Conservation (phyloP, 164 flowering plant genomes). For the Umbellularia californica region DNA sequence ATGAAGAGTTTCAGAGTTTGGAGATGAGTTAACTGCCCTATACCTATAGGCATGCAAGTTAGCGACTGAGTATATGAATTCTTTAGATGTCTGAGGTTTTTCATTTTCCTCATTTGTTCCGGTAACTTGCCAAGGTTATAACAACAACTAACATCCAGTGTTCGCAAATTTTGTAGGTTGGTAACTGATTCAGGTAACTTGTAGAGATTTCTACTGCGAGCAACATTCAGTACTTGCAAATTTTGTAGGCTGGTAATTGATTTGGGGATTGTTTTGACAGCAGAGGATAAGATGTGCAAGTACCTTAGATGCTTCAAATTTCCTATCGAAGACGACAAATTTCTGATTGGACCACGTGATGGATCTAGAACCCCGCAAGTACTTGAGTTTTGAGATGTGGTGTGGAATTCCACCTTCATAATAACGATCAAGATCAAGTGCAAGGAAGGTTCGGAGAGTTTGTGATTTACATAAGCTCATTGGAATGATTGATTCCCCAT, state of each 20-base stretch:
- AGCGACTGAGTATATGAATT: neutral
- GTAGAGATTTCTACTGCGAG: neutral
- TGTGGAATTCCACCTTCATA: neutral
- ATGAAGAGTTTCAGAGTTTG: neutral
- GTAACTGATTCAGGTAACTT: too few relatives aligned
- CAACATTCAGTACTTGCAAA: conserved; percentile 1
- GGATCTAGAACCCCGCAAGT: conserved; percentile 9
- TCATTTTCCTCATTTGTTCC: neutral
- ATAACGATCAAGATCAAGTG: neutral
- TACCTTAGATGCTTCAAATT: conserved; percentile 13
- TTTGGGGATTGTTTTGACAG: conserved; percentile 4
- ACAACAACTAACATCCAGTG: neutral
- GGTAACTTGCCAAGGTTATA: conserved; percentile 6
- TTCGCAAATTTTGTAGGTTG: too few relatives aligned
- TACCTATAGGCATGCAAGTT: neutral
- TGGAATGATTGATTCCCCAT: too few relatives aligned
- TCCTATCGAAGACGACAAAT: conserved; percentile 1
- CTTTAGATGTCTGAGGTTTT: neutral
- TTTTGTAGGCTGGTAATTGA: conserved; percentile 5
- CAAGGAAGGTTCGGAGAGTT: neutral
- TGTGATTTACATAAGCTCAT: too few relatives aligned
- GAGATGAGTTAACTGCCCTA: neutral
- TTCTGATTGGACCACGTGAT: neutral
- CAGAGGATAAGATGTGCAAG: conserved; percentile 7
- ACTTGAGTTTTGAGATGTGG: neutral